Percentiles rank a stretch among this genome's conserved stretches.
phyloP scores from a whole-genome alignment of 495 filamentous ascomycete species.

The Cercophora newfieldiana region DNA sequence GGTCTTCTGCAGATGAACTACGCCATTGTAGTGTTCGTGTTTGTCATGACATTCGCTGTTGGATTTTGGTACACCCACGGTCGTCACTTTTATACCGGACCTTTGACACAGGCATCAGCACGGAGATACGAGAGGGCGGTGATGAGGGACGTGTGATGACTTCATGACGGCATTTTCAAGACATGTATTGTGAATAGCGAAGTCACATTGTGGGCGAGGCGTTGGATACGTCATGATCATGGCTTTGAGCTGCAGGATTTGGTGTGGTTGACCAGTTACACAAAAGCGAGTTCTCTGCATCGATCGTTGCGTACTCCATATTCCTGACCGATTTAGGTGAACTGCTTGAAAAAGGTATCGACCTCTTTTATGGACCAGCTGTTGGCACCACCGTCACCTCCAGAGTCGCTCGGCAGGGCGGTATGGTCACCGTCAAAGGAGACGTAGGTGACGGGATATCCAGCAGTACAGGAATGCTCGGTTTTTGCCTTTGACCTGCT shows the following conservation, averaged over 20 bases:
- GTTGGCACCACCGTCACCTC: slow-evolving; percentile 15
- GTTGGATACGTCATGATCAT: neutral
- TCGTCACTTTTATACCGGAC: slow-evolving; percentile 50
- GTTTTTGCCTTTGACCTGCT: slow-evolving; percentile 37
- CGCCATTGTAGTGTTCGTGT: slow-evolving; percentile 45
- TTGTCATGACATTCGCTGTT: slow-evolving; percentile 39
- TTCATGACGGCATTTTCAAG: neutral
- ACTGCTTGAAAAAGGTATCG: slow-evolving; percentile 12
- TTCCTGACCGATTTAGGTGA: neutral
- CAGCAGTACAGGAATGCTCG: slow-evolving; percentile 27
- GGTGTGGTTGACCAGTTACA: neutral
- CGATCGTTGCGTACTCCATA: neutral
- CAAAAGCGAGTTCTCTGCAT: neutral
- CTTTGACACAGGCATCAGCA: slow-evolving; percentile 26
- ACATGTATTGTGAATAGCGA: neutral
- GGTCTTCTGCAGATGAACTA: slow-evolving; percentile 37
- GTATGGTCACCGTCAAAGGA: slow-evolving; percentile 15
- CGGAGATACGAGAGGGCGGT: neutral
- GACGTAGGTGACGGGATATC: slow-evolving; percentile 7
- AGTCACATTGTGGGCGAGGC: neutral
- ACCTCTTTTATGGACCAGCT: slow-evolving; percentile 17
- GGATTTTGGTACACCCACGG: slow-evolving; percentile 51
- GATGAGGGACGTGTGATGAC: neutral
- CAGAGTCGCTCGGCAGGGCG: slow-evolving; percentile 15
- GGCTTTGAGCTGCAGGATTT: neutral